phyloP scores from a whole-genome alignment of 768 basidiomycete genomes.

The Leucocoprinus sp. region DNA sequence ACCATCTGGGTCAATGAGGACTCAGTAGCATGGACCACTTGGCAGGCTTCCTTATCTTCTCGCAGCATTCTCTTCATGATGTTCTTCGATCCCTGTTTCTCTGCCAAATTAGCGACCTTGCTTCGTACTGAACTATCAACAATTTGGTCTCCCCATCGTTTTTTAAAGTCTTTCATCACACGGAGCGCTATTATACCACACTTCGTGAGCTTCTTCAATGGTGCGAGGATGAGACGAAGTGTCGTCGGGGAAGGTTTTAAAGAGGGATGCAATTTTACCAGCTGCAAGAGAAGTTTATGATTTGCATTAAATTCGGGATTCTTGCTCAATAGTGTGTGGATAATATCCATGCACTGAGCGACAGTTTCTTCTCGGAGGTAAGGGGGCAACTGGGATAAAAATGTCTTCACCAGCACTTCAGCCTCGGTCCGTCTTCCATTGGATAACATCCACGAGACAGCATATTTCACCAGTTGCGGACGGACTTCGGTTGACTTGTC shows the following conservation, averaged over 20 bases:
- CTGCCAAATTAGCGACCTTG: conserved; percentile 47
- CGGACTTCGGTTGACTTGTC: neutral
- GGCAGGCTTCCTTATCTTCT: neutral
- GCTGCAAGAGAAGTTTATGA: conserved; percentile 33
- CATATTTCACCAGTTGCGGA: conserved; percentile 6
- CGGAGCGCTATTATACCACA: conserved; percentile 48
- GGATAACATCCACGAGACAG: conserved; percentile 39
- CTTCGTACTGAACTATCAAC: conserved; percentile 53
- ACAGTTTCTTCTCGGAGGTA: conserved; percentile 27
- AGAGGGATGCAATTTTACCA: conserved; percentile 38
- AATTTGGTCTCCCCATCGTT: conserved; percentile 47
- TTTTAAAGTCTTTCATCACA: conserved; percentile 35
- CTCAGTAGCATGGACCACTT: neutral
- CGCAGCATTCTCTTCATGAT: conserved; percentile 25
- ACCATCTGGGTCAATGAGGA: neutral
- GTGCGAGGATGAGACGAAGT: conserved; percentile 47
- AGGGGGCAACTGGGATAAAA: conserved; percentile 41
- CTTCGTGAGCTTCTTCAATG: conserved; percentile 38
- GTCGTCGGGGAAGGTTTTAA: conserved; percentile 54
- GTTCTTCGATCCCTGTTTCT: conserved; percentile 57
- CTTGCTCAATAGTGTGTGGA: conserved; percentile 37
- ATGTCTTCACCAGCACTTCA: conserved; percentile 35
- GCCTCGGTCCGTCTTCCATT: conserved; percentile 32
- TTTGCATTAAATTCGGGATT: conserved; percentile 29
- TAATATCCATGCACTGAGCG: conserved; percentile 38